A percentile compares a stretch with the other conserved stretches of the same genome.
phyloP scores from a whole-genome alignment of 116 monocot species.

The Papilionanthe hybrid region DNA sequence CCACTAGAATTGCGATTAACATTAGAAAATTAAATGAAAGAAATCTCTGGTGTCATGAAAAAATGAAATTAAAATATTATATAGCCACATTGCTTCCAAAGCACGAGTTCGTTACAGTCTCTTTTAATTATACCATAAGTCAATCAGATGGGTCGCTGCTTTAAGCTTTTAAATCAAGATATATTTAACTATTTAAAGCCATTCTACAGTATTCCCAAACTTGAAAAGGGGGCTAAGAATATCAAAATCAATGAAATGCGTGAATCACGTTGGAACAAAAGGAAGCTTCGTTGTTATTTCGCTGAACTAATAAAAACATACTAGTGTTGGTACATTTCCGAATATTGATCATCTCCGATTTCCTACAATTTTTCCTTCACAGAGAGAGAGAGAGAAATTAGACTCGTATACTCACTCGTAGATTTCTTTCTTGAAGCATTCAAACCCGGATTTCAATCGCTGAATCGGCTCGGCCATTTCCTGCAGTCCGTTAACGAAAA shows the following conservation, averaged over 20 bases:
- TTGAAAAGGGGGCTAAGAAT: too few species aligned
- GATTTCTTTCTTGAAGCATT: slow-evolving; percentile 67
- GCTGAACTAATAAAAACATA: too few species aligned
- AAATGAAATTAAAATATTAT: background rate
- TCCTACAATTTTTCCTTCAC: background rate
- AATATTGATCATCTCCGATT: too few species aligned
- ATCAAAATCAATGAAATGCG: background rate
- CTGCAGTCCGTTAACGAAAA: too few species aligned
- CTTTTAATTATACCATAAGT: background rate
- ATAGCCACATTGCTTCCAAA: background rate
- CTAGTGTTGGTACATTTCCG: too few species aligned
- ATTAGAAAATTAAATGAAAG: background rate
- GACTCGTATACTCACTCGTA: slow-evolving; percentile 44
- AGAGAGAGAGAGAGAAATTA: background rate
- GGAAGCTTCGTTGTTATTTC: background rate
- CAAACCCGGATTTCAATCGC: slow-evolving; percentile 61
- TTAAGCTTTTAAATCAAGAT: background rate
- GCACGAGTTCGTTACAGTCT: background rate
- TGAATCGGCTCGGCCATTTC: slow-evolving; percentile 49
- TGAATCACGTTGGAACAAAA: background rate
- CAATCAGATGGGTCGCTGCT: too few species aligned
- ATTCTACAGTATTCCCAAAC: background rate
- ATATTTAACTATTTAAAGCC: background rate
- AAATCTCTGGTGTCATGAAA: background rate
- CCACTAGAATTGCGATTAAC: too few species aligned